Evolutionary conservation across 352 stramenopile genomes (phyloP), one percentile per base, ranked within the genome.

Genomic region (Salisapilia sapeloensis): DNA sequence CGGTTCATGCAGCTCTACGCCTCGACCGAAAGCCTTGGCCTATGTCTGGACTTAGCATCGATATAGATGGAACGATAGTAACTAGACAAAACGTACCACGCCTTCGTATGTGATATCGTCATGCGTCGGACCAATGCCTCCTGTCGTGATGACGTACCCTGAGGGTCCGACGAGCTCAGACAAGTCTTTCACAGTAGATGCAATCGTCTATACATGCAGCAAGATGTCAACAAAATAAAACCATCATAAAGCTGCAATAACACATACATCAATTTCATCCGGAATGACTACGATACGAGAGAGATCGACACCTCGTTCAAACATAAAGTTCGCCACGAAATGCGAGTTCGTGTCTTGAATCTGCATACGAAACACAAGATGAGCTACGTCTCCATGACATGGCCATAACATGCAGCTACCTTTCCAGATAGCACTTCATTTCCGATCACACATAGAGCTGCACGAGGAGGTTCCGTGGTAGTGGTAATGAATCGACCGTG

Each of bases 21-120:
- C 59, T 15, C 46, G 57, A 17, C 65, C 58, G 48, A 90, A 90
- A 8, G 74, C 74, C 20, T 74, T 64, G 8, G 74, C 74, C 72
- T 87, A 35, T 18, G 9, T 14, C 6, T 4, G 7, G 14, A 36
- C 3, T 6, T 6, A 29, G 24, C 12, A 39, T 0, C 26, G 18
- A 40, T 21, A 29, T 29, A 43, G 13, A 15, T 45, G 17, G 3
- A 35, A 53, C 29, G 42, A 5, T 2, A 20, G 43, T 28, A 29
- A 30, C 4, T 37, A 12, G 4, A 35, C n/a, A 17, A 6, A 4
- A 44, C 46, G 28, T 41, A 81, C 70, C 42, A 86, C 64, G 42
- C 64, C 71, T 40, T 86, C 64, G 43, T 91, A 91, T 8, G 75
- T 90, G 50, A 90, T 85, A 43, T 90, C 75, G 48, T 90, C 75